Conservation (phyloP, 345 rosid genomes). For the Boechera divaricarpa region DNA sequence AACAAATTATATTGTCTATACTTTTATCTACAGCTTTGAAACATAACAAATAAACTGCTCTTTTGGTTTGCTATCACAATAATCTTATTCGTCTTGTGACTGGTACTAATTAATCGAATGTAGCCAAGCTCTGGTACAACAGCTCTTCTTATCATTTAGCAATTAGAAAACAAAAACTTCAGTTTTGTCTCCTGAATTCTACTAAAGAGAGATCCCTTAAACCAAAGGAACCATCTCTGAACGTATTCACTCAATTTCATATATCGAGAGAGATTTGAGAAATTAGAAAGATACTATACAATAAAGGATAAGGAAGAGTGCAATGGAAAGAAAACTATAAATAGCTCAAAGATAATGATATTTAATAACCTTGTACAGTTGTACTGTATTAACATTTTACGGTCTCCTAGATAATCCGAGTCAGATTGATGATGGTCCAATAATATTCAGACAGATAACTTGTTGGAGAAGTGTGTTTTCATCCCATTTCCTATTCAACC, state of each 20-base stretch:
- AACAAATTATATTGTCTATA: neutral
- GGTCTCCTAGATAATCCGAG: neutral
- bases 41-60: neutral
- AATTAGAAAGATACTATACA: neutral
- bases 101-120: neutral
- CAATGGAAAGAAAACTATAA: too few species aligned
- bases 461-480: too few species aligned
- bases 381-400: neutral
- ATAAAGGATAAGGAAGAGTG: neutral
- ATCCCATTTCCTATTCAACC: neutral
- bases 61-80: neutral
- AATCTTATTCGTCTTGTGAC: neutral
- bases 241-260: too few species aligned
- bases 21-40: slow-evolving; percentile 2
- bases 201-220: too few species aligned
- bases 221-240: too few species aligned
- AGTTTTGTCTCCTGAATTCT: too few species aligned
- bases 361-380: neutral
- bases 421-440: neutral
- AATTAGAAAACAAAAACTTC: too few species aligned
- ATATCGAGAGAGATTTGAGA: too few species aligned
- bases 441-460: too few species aligned
- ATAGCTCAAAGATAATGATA: neutral
- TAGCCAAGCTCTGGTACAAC: neutral
- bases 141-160: too few species aligned